Percentiles rank a stretch among this genome's conserved stretches.
Conservation (phyloP, 495 filamentous ascomycete species). For the Penicillium simplicissimum region DNA sequence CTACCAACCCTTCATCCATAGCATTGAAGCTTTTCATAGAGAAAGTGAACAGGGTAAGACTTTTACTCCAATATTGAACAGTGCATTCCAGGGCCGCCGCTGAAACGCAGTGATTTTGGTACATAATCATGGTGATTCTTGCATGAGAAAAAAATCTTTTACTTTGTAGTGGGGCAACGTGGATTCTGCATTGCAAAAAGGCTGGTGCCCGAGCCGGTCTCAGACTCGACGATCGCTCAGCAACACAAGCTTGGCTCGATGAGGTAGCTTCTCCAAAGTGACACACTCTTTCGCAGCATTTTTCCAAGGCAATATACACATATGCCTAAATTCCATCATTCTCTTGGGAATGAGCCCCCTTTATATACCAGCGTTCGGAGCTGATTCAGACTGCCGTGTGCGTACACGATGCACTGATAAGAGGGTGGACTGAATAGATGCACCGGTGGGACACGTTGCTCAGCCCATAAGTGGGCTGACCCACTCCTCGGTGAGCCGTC, state of each 20-base stretch:
- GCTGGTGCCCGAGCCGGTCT: slow-evolving; percentile 18
- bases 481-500: slow-evolving; percentile 29
- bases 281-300: not conserved
- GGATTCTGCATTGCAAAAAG: slow-evolving; percentile 18
- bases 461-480: slow-evolving; percentile 8
- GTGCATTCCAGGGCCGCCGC: not conserved
- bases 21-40: not conserved
- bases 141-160: slow-evolving; percentile 16
- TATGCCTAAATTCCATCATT: not conserved
- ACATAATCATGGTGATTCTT: not conserved
- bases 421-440: slow-evolving; percentile 7
- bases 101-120: slow-evolving; percentile 4
- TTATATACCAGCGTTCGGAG: slow-evolving; percentile 18
- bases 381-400: not conserved
- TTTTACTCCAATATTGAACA: not conserved
- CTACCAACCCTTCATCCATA: not conserved
- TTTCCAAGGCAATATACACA: not conserved
- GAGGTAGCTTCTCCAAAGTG: not conserved
- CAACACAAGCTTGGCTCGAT: slow-evolving; percentile 13
- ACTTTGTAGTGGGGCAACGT: slow-evolving; percentile 24
- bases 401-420: slow-evolving; percentile 17
- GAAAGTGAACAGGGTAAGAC: not conserved
- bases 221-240: slow-evolving; percentile 20
- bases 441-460: not conserved
- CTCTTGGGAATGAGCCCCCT: slow-evolving; percentile 3